Evolutionary conservation across 164 flowering plant species (phyloP).

Genomic region (Malania oleifera): DNA sequence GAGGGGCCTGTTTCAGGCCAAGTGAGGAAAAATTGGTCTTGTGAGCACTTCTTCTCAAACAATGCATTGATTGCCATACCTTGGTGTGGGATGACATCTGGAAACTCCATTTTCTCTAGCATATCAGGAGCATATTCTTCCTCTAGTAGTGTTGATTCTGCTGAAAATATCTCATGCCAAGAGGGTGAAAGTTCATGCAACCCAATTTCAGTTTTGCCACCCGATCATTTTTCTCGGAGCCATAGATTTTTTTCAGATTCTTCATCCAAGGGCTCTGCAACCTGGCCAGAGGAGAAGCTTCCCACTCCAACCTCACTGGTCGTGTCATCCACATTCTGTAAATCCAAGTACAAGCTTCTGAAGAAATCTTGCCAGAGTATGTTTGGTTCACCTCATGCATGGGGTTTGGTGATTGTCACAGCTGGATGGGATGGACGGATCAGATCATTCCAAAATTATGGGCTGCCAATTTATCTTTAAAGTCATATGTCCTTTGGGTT

Average conservation of each 20-base stretch:
- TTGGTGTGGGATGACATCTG: constrained; percentile 20
- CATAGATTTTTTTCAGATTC: constrained; percentile 16
- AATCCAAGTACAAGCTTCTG: constrained; percentile 26
- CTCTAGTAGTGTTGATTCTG: too few species aligned
- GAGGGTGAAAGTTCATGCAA: too few species aligned
- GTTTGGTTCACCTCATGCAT: constrained; percentile 21
- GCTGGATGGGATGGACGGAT: constrained; percentile 41
- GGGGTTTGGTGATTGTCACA: constrained; percentile 39
- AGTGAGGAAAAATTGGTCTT: constrained; percentile 18
- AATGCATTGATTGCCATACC: constrained; percentile 32
- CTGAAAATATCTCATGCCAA: too few species aligned
- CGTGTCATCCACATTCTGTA: constrained; percentile 14
- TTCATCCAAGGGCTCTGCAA: constrained; percentile 24
- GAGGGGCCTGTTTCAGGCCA: background rate
- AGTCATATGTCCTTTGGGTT: too few species aligned
- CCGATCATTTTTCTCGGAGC: constrained; percentile 4
- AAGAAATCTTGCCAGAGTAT: constrained; percentile 17
- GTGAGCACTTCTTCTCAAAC: constrained; percentile 24
- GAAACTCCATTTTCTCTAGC: constrained; percentile 2
- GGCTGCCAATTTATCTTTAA: too few species aligned
- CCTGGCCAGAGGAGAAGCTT: constrained; percentile 43
- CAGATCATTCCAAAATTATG: constrained; percentile 30
- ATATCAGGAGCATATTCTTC: background rate
- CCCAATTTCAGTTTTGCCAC: too few species aligned
- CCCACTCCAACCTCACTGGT: constrained; percentile 16